These are phyloP conservation scores for Neonectria coccinea DNA, from an alignment of 2,329 filamentous ascomycete species.

Conservation along the genomic window DNA sequence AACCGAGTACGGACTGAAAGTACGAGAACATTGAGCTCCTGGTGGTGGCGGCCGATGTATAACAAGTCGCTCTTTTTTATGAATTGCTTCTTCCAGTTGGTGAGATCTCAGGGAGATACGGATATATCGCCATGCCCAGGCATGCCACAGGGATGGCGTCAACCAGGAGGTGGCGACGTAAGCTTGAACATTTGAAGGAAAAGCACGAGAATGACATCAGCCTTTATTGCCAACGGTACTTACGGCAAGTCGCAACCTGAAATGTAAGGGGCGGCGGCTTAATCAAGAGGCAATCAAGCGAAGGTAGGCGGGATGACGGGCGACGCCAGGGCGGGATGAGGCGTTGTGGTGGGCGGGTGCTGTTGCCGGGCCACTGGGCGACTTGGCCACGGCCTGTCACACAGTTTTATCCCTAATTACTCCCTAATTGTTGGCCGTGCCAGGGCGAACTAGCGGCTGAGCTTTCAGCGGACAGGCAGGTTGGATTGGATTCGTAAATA, in stretches of 20 bases:
- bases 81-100: not conserved
- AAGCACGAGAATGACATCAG: not conserved
- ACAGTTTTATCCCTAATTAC: not conserved
- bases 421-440: slow-evolving; percentile 2
- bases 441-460: slow-evolving; percentile 2
- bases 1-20: not conserved
- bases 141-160: too few relatives aligned
- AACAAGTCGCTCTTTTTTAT: not conserved
- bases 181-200: not conserved
- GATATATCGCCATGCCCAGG: too few relatives aligned
- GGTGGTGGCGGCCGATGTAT: not conserved
- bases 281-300: not conserved
- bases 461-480: not conserved
- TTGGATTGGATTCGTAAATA: not conserved
- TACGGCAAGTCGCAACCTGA: not conserved
- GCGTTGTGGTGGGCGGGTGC: not conserved
- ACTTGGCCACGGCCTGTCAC: not conserved
- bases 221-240: not conserved
- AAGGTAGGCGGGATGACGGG: slow-evolving; percentile 3
- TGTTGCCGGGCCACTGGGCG: slow-evolving; percentile 20
- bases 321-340: slow-evolving; percentile 19
- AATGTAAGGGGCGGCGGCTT: not conserved
- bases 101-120: not conserved
- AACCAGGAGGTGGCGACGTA: not conserved
- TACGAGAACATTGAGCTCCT: not conserved